Evolutionary conservation across 2,329 filamentous ascomycete species (phyloP), one percentile per base, ranked within the genome.

Genomic region (Diaporthe longicolla): DNA sequence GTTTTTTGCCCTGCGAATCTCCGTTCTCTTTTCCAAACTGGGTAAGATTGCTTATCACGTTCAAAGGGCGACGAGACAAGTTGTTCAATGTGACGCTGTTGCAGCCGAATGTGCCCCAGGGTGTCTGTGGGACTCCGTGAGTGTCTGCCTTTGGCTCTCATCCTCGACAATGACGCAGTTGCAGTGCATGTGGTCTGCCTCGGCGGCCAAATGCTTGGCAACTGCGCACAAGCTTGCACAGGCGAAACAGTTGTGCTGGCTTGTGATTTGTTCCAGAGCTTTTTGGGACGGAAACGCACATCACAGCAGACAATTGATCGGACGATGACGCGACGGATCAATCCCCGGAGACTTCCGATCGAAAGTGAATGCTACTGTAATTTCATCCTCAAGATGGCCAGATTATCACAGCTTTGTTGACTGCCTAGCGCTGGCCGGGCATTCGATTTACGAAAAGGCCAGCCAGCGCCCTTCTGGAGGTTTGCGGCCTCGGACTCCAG

Each of bases 301-400:
- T 66, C 24, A 17, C 21, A 24, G 29, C 37, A 9, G n/a, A 21
- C 9, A 21, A 26, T 13, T 21, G 10, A 68, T 54, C 35, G n/a
- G 63, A 54, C 32, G 45, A 68, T 50, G 45, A 54, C 45, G 32
- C 29, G 63, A 45, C 29, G 63, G 45, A 26, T 40, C 19, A 21
- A 7, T 50, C 32, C 63, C 13, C 63, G 29, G 26, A 35, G 29
- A 9, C 9, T 15, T 26, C 32, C 45, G 45, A 68, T 40, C 45
- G 15, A 54, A 26, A 26, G 21, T 13, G 15, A 40, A 40, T 37
- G n/a, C 32, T 26, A 57, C 54, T 32, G 26, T 35, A 63, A 29
- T 19, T 45, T 26, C 19, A 10, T 26, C 8, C 35, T 40, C 13
- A 6, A 32, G 5, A 63, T n/a, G 8, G 50, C 26, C 48, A 19